phyloP scores from a whole-genome alignment of 768 basidiomycete genomes.

The Kwoniella shandongensis region DNA sequence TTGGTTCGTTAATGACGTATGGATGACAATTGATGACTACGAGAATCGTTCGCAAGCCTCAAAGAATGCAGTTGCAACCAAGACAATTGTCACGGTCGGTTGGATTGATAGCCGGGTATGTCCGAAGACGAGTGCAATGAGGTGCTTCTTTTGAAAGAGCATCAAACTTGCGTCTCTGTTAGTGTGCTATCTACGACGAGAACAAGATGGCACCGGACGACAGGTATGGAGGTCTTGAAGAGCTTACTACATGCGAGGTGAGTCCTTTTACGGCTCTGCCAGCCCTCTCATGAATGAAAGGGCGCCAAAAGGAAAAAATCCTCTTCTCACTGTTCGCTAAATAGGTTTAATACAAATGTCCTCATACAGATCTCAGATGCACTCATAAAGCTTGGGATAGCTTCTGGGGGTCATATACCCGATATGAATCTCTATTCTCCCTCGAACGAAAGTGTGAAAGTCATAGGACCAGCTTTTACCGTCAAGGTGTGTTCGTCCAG shows the following conservation, averaged over 20 bases:
- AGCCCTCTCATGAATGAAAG: no score
- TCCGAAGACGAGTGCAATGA: background rate
- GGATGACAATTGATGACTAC: no score
- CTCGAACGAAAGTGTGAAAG: constrained; percentile 50
- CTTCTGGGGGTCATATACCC: constrained; percentile 76
- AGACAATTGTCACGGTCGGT: constrained; percentile 1
- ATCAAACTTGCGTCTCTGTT: background rate
- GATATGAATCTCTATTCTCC: constrained; percentile 68
- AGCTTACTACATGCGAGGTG: constrained; percentile 26
- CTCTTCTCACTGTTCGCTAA: no score
- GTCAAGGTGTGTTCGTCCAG: constrained; percentile 63
- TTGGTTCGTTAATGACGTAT: no score
- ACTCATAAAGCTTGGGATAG: constrained; percentile 71
- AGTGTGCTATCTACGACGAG: no score
- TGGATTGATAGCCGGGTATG: constrained; percentile 8
- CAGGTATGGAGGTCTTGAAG: constrained; percentile 4
- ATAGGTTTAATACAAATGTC: background rate
- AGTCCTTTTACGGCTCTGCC: no score
- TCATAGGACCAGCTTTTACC: constrained; percentile 82
- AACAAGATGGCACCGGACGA: background rate
- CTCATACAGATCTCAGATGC: constrained; percentile 72
- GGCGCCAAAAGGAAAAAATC: no score
- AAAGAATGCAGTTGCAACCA: no score
- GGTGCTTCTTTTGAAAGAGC: background rate
- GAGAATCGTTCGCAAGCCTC: no score